A percentile compares a stretch with the other conserved stretches of the same genome.
Conservation (phyloP, 768 basidiomycete genomes). For the Saitozyma sp. region DNA sequence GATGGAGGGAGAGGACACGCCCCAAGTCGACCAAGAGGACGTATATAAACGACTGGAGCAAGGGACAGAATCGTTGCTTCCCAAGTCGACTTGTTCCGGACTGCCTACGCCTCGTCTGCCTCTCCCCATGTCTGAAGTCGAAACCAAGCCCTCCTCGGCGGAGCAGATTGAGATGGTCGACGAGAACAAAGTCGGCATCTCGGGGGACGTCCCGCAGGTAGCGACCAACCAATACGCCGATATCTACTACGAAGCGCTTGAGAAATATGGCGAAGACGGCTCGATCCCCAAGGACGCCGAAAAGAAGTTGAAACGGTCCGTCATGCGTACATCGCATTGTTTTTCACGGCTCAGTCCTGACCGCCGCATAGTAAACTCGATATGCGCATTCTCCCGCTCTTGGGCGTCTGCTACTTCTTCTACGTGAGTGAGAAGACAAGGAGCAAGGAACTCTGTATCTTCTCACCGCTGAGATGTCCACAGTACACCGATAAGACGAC, state of each 20-base stretch:
- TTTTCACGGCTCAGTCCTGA: neutral
- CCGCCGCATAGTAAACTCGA: constrained; percentile 32
- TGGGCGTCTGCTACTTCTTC: constrained; percentile 11
- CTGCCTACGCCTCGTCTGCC: too few species aligned
- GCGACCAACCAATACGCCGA: neutral
- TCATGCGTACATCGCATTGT: too few species aligned
- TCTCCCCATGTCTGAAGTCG: too few species aligned
- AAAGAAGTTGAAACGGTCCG: constrained; percentile 35
- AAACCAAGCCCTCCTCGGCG: too few species aligned
- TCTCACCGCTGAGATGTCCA: neutral
- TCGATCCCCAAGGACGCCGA: constrained; percentile 36
- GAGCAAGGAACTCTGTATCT: neutral
- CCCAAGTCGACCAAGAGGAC: too few species aligned
- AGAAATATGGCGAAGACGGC: constrained; percentile 39
- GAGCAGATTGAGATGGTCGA: too few species aligned
- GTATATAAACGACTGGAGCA: too few species aligned
- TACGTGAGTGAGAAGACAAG: neutral
- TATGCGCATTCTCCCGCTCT: constrained; percentile 32
- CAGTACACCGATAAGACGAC: constrained; percentile 48
- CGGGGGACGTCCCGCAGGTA: too few species aligned
- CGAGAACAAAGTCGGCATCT: too few species aligned
- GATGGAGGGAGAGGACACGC: too few species aligned
- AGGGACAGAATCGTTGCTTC: too few species aligned
- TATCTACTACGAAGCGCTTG: constrained; percentile 42
- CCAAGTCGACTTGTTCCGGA: too few species aligned